Base-by-base conservation (phyloP, 306 rosid genomes). In the Cucumis melo region DNA sequence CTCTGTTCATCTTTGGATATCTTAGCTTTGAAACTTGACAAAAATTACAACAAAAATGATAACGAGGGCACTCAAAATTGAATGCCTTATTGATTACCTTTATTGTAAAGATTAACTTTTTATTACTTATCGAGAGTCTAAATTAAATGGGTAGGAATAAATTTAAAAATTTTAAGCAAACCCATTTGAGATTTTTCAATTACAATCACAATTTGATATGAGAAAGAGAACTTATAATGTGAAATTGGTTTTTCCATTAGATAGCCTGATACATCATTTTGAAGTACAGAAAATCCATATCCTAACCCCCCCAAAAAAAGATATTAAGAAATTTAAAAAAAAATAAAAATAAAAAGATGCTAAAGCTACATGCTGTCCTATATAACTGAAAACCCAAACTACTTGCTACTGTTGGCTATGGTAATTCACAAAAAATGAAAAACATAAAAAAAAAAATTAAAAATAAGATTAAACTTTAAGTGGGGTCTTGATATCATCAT, bases 351-450 rank as follows among this genome's bases (percentile, higher is more conserved):
- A 19, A 70, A 61, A 74, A 74, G 63, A 55, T 51, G 71, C 72
- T 61, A 51, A 82, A 74, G 67, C 88, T 81, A 70, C 80, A 77
- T 72, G 36, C 83, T 86, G 84, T 84, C 93, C 89, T 88, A 82
- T 85, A 82, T 81, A 78, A 85, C 91, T 78, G 86, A 85, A 68
- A 68, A 82, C 96, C 88, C 79, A 75, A 72, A 85, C 88, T 88
- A 78, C 61, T 29, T 23, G 44, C 88, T 46, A 79, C 86, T 81
- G 70, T 81, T 79, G 77, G 79, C 86, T 84, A 82, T 78, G 84
- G 79, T 89, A 87, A 85, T 90, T 79, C 89, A 92, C 85, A 81
- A 76, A 87, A 85, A 84, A 67, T 65, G 24, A 36, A 82, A 66
- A 8, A 56, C n/a, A 77, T 38, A 12, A 12, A 27, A 75, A 74